Percentiles rank a stretch among this genome's conserved stretches.
Evolutionary conservation across 176 grass and related monocot species (phyloP).

Genomic region (Carex kokanica): DNA sequence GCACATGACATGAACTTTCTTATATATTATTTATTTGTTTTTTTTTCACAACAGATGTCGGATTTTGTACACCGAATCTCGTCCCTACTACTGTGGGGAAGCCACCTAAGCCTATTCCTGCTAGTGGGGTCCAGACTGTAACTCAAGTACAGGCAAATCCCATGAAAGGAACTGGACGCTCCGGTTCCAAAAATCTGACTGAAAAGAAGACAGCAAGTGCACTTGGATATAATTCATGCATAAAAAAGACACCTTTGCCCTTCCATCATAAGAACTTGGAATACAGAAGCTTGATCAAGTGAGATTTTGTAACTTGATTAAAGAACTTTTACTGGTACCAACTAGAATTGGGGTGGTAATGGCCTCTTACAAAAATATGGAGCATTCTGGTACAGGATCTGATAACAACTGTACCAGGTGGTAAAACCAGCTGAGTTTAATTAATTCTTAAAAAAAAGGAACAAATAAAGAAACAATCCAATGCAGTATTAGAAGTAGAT

Average conservation of each 20-base stretch:
- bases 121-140: background rate
- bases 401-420: background rate
- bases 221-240: conserved; percentile 23
- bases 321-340: background rate
- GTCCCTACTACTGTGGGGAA: conserved; percentile 13
- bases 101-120: background rate
- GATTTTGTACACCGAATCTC: conserved; percentile 38
- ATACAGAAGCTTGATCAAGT: conserved; percentile 56
- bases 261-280: conserved; percentile 35
- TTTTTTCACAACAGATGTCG: conserved; percentile 30
- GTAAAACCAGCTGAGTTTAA: background rate
- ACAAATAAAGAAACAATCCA: background rate
- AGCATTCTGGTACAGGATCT: background rate
- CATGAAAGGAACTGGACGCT: conserved; percentile 25
- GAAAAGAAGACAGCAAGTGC: conserved; percentile 29
- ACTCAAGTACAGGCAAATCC: conserved; percentile 19
- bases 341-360: background rate
- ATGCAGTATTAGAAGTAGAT: background rate
- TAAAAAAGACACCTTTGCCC: conserved; percentile 21
- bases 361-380: background rate
- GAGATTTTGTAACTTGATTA: conserved; percentile 15
- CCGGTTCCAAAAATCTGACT: conserved; percentile 18
- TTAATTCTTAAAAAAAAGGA: background rate
- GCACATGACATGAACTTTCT: background rate
- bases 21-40: background rate